These are phyloP conservation scores for Mytilinidion resinicola DNA, from an alignment of 495 filamentous ascomycete genomes.

Conservation along the genomic window DNA sequence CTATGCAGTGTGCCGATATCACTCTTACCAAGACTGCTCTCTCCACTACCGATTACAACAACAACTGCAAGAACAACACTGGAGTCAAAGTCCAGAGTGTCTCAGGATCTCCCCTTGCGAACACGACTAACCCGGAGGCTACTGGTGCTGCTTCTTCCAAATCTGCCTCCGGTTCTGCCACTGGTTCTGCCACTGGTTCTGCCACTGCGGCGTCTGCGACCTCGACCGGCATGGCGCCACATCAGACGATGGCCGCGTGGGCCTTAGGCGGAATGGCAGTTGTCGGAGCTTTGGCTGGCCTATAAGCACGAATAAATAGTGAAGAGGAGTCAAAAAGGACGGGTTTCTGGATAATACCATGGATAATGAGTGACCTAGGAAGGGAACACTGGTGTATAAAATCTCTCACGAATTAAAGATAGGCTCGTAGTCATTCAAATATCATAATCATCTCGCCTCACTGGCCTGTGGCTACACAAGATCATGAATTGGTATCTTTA, in stretches of 20 bases:
- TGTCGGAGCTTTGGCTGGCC: constrained; percentile 11
- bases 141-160: constrained; percentile 13
- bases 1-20: constrained; percentile 54
- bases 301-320: constrained; percentile 9
- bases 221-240: constrained; percentile 10
- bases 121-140: constrained; percentile 20
- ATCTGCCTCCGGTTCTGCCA: background rate
- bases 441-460: no score
- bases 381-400: no score
- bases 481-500: no score
- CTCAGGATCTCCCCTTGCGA: constrained; percentile 11
- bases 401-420: no score
- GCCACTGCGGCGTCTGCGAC: constrained; percentile 3
- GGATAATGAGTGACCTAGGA: no score
- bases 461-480: no score
- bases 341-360: no score
- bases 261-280: constrained; percentile 21
- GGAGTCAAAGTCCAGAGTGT: constrained; percentile 39
- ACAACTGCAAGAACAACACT: constrained; percentile 48
- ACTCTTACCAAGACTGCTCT: constrained; percentile 44
- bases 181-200: background rate
- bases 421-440: no score
- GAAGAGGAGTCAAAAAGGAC: background rate
- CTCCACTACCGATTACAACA: constrained; percentile 37
- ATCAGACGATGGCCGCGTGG: constrained; percentile 14